Percentiles rank a stretch among this genome's conserved stretches.
These are phyloP conservation scores for Quercus robur DNA, from an alignment of 306 rosid genomes.

Conservation along the genomic window DNA sequence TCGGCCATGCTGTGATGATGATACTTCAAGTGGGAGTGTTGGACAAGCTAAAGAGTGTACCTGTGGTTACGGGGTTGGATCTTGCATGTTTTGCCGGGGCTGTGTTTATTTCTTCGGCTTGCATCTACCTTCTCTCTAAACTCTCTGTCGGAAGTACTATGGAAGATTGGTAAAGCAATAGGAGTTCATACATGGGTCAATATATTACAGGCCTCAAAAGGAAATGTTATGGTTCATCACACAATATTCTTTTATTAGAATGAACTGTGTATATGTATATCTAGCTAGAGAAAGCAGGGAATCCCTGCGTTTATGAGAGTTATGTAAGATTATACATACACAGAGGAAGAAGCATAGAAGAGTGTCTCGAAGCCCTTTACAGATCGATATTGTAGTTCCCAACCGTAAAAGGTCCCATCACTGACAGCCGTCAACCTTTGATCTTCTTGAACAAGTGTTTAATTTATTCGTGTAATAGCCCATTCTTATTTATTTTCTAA, in stretches of 20 bases:
- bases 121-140: conserved; percentile 40
- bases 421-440: no score
- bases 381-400: neutral
- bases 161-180: neutral
- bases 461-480: no score
- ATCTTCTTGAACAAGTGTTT: no score
- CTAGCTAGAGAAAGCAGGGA: no score
- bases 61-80: conserved; percentile 37
- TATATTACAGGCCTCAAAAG: neutral
- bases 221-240: neutral
- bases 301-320: neutral
- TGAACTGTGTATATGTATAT: no score
- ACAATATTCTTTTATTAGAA: neutral
- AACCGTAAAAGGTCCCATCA: neutral
- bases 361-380: neutral
- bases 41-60: conserved; percentile 45
- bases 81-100: conserved; percentile 56
- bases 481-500: no score
- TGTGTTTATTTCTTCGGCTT: conserved; percentile 43
- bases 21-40: conserved; percentile 56
- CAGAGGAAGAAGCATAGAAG: neutral
- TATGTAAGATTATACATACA: neutral
- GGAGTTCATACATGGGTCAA: neutral
- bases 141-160: conserved; percentile 11
- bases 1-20: conserved; percentile 58